Conservation (phyloP, 2,329 filamentous ascomycete species). For the Aspergillus fumigatus region DNA sequence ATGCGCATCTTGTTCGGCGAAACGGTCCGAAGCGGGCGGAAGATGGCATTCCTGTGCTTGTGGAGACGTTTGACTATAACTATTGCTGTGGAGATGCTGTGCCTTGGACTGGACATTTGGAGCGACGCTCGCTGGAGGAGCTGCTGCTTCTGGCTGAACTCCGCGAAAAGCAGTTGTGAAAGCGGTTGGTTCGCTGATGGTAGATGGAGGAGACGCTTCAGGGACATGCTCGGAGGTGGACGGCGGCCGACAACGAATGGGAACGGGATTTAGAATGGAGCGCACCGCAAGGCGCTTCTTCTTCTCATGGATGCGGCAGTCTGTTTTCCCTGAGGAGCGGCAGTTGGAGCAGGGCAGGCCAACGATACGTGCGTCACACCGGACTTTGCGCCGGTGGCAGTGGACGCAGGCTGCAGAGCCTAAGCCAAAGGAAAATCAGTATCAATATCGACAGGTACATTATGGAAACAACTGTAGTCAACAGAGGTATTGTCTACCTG, state of each 20-base stretch:
- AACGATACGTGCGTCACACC: conserved; percentile 47
- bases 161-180: conserved; percentile 25
- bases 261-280: conserved; percentile 41
- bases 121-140: conserved; percentile 12
- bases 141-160: conserved; percentile 16
- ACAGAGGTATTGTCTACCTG: conserved; percentile 22
- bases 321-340: conserved; percentile 36
- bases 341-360: conserved; percentile 50
- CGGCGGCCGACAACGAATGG: conserved; percentile 42
- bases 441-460: not conserved
- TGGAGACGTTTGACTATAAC: not conserved
- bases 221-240: conserved; percentile 19
- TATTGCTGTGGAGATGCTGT: conserved; percentile 1
- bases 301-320: conserved; percentile 49
- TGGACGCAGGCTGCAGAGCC: conserved; percentile 45
- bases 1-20: conserved; percentile 37
- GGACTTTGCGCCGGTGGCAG: conserved; percentile 50
- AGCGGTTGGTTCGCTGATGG: conserved; percentile 18
- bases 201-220: conserved; percentile 17
- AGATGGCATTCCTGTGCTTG: conserved; percentile 20
- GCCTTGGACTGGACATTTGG: conserved; percentile 5
- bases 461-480: not conserved
- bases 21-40: conserved; percentile 22
- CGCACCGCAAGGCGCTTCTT: conserved; percentile 44
- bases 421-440: conserved; percentile 14